A percentile compares a stretch with the other conserved stretches of the same genome.
phyloP scores from a whole-genome alignment of 805 yeast species.

The Wilhelminamyces savonicus region DNA sequence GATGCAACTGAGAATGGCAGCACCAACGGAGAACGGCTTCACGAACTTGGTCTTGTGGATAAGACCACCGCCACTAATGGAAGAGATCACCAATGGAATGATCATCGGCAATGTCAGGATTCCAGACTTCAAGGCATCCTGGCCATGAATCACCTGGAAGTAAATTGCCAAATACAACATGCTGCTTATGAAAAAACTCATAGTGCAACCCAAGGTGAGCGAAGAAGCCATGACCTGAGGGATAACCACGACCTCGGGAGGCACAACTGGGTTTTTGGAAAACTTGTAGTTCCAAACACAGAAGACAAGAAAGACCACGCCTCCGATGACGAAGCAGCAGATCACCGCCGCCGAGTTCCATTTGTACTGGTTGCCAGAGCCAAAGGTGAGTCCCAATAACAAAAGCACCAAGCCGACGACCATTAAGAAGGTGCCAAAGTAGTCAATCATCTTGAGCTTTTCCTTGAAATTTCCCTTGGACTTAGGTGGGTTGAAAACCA shows the following conservation, averaged over 20 bases:
- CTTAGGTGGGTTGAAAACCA: slow-evolving; percentile 15
- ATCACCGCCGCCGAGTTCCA: slow-evolving; percentile 20
- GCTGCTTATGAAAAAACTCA: slow-evolving; percentile 13
- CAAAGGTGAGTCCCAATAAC: slow-evolving; percentile 19
- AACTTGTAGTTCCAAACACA: slow-evolving; percentile 13
- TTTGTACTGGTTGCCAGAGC: slow-evolving; percentile 10
- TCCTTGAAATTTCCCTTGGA: slow-evolving; percentile 4
- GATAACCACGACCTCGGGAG: slow-evolving; percentile 9
- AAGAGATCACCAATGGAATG: slow-evolving; percentile 29
- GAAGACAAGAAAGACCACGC: slow-evolving; percentile 9
- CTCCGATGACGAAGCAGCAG: slow-evolving; percentile 16
- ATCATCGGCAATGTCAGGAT: slow-evolving; percentile 38
- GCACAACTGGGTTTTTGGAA: slow-evolving; percentile 12
- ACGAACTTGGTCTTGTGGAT: slow-evolving; percentile 34
- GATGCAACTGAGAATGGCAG: slow-evolving; percentile 29
- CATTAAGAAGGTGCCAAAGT: slow-evolving; percentile 13
- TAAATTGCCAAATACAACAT: slow-evolving; percentile 34
- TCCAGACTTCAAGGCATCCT: slow-evolving; percentile 41
- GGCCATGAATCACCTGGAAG: slow-evolving; percentile 42
- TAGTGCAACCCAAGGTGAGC: slow-evolving; percentile 7
- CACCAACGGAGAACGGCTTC: slow-evolving; percentile 33
- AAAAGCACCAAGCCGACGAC: slow-evolving; percentile 14
- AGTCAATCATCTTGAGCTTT: slow-evolving; percentile 13
- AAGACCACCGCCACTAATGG: slow-evolving; percentile 31
- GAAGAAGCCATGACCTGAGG: slow-evolving; percentile 9